These are phyloP conservation scores for Amauroascus verrucosus DNA, from an alignment of 2,329 filamentous ascomycete species.

Conservation along the genomic window DNA sequence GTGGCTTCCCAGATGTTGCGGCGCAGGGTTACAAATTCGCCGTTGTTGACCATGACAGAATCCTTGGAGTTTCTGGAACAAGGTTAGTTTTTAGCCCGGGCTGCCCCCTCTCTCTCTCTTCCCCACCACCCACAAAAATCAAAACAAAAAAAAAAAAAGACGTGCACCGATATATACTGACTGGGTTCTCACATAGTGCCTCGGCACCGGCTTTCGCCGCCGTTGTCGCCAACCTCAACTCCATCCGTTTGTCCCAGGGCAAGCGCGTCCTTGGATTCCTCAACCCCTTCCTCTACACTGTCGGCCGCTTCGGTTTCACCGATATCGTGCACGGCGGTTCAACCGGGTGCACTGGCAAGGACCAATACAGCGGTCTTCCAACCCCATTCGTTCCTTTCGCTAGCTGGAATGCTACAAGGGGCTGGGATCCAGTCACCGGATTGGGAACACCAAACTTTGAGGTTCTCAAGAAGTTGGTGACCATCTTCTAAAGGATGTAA, in stretches of 20 bases:
- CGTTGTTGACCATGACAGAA: slow-evolving; percentile 32
- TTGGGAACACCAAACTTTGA: slow-evolving; percentile 28
- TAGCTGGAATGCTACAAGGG: slow-evolving; percentile 42
- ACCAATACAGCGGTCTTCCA: slow-evolving; percentile 14
- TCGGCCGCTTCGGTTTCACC: slow-evolving; percentile 37
- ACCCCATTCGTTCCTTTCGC: slow-evolving; percentile 33
- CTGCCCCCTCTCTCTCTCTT: too few species aligned
- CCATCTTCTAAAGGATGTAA: neutral
- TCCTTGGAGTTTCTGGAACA: slow-evolving; percentile 39
- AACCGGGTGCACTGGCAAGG: slow-evolving; percentile 9
- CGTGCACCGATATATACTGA: neutral
- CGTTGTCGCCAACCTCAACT: slow-evolving; percentile 56
- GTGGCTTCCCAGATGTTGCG: slow-evolving; percentile 53
- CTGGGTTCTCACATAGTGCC: slow-evolving; percentile 32
- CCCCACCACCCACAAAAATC: too few species aligned
- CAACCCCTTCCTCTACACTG: slow-evolving; percentile 52
- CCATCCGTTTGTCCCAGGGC: slow-evolving; percentile 46
- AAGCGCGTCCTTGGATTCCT: slow-evolving; percentile 48
- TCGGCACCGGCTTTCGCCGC: slow-evolving; percentile 53
- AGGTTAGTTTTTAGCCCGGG: slow-evolving; percentile 11
- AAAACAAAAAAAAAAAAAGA: too few species aligned
- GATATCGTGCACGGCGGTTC: slow-evolving; percentile 41
- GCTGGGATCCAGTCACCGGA: slow-evolving; percentile 44
- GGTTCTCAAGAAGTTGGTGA: slow-evolving; percentile 11
- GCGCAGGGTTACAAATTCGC: slow-evolving; percentile 43